Evolutionary conservation across 306 rosid genomes (phyloP), one percentile per base, ranked within the genome.

Genomic region (Pterocarpus santalinus): DNA sequence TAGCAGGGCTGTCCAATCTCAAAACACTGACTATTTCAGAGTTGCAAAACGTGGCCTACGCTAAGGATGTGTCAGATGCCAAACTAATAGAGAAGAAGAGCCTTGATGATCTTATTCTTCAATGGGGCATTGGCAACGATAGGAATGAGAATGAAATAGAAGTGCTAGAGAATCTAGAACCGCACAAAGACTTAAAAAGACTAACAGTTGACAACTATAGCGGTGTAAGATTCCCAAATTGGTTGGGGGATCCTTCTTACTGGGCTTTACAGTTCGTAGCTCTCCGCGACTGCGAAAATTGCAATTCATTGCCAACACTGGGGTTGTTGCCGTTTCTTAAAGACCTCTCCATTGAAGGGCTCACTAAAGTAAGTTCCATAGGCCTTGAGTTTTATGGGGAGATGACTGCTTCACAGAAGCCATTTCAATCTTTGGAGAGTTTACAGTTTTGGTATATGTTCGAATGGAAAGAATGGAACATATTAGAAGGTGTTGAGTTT

Each of bases 241-340:
- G 83, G 83, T 60, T 79, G 11, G 71, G 64, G 62, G 63, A 69
- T 60, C 52, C 70, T n/a, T 69, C 77, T 5, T 69, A 44, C 17
- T 16, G 32, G 41, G 41, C 62, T 44, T 3, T 79, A 62, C 63
- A 60, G 28, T 17, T 44, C 2, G 32, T 80, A 7, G 46, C 60
- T 62, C 51, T 79, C 5, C 64, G 63, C 4, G 71, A 79, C 39
- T 80, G 66, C 47, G 14, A 28, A 63, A 47, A 80, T 52, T 80
- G 83, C 66, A 2, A 12, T 5, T 61, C 56, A 1, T 51, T 80
- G 73, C 78, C 83, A 43, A 22, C 78, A 62, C 72, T 80, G 52
- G 83, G 83, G 7, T 72, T n/a, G 65, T 72, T 80, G 11, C 83
- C 83, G 9, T 8, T 32, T 58, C 80, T 83, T 12, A 73, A 73